Base-by-base conservation (phyloP, 306 rosid genomes). In the Cicer cuneatum region DNA sequence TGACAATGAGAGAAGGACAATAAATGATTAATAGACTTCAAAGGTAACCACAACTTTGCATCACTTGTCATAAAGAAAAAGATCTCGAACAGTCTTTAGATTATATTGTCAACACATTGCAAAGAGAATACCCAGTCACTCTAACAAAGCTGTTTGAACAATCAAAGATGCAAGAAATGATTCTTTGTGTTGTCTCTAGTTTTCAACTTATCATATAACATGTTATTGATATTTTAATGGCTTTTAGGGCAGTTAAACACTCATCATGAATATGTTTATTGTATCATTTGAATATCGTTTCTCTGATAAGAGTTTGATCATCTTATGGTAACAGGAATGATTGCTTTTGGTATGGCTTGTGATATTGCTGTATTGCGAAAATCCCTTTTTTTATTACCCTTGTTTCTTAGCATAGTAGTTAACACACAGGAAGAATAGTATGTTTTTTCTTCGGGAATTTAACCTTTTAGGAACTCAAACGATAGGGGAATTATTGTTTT, bases 1-100 rank as follows among this genome's bases (percentile, higher is more conserved):
- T 57, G 67, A 52, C 18, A 47, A 63, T 56, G 11, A 51, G 72
- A 51, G 63, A 45, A 76, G 35, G 53, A 69, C 66, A 69, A 43
- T 29, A 69, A 70, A 54, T 11, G 37, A 63, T 37, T 12, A 33
- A 52, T 61, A 45, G 68, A 57, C 61, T 3, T 70, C 71, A 39
- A 58, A 59, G 15, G 42, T 38, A 10, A 18, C 39, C 41, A 21
- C 5, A 2, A 19, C 8, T 15, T 10, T 45, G 29, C 13, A 68
- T 53, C 52, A 15, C 41, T 45, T 56, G 63, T 52, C 6, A 13
- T 62, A 40, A 59, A 7, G 33, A 60, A 13, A 58, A 72, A 10
- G 51, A 80, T 57, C 40, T 59, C 19, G 60, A 21, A 15, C 7
- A 49, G 29, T 47, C 60, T 42, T 51, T n/a, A 12, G 65, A 8